Conservation (phyloP, 495 filamentous ascomycete species). For the Amorphotheca resinae region DNA sequence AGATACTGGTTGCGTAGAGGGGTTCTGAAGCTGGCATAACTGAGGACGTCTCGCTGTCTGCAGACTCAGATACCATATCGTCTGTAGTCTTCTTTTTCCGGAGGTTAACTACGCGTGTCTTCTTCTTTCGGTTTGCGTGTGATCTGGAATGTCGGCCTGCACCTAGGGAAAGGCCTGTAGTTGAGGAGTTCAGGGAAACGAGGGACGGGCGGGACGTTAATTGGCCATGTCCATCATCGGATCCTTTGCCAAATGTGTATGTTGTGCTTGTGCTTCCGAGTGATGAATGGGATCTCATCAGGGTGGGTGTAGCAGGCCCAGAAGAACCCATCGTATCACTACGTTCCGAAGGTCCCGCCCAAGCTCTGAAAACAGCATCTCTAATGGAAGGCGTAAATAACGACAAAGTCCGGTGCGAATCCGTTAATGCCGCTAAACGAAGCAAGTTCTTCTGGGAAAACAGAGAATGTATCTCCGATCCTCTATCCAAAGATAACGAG, state of each 20-base stretch:
- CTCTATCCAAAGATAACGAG: conserved; percentile 60
- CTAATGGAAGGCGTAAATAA: conserved; percentile 73
- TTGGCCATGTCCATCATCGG: conserved; percentile 31
- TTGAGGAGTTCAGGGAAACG: conserved; percentile 34
- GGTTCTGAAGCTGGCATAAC: conserved; percentile 32
- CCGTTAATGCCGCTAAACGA: conserved; percentile 59
- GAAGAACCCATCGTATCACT: conserved; percentile 45
- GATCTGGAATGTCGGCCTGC: conserved; percentile 51
- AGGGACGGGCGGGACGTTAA: conserved; percentile 35
- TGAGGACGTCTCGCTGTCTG: conserved; percentile 25
- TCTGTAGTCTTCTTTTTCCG: conserved; percentile 34
- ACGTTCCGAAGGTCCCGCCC: conserved; percentile 70
- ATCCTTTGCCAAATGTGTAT: conserved; percentile 45
- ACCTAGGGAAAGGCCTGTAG: conserved; percentile 51
- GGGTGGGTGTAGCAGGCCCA: conserved; percentile 36
- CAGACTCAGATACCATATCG: conserved; percentile 28
- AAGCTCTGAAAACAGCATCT: conserved; percentile 81
- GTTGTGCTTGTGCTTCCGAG: conserved; percentile 46
- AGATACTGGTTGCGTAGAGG: conserved; percentile 10
- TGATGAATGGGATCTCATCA: conserved; percentile 50
- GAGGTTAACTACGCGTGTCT: conserved; percentile 88
- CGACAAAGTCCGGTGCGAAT: conserved; percentile 77
- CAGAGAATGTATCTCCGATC: conserved; percentile 63
- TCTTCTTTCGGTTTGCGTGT: conserved; percentile 55
- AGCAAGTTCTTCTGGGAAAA: conserved; percentile 88